Evolutionary conservation across 2,329 filamentous ascomycete genomes (phyloP).

Genomic region (Arthroderma sp.): DNA sequence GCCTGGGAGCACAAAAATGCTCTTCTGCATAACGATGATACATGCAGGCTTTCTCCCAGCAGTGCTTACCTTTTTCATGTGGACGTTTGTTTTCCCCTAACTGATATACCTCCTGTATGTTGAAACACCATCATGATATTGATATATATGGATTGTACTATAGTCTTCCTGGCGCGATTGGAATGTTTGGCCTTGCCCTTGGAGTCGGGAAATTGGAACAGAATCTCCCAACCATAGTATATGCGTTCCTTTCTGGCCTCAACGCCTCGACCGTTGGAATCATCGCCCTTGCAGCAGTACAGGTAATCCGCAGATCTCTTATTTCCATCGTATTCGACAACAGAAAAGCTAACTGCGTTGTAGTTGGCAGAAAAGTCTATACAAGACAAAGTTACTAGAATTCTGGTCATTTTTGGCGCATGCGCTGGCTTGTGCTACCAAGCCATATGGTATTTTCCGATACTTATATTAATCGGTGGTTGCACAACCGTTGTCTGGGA

Average conservation of each 20-base stretch:
- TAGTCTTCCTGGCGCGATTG: slow-evolving; percentile 56
- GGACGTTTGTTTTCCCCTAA: slow-evolving; percentile 39
- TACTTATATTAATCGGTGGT: slow-evolving; percentile 49
- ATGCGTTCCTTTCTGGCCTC: slow-evolving; percentile 58
- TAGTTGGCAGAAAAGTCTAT: slow-evolving; percentile 57
- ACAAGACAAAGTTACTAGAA: slow-evolving; percentile 49
- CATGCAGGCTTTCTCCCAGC: slow-evolving; percentile 49
- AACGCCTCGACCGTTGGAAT: slow-evolving; percentile 63
- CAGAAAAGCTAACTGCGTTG: neutral
- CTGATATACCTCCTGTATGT: neutral
- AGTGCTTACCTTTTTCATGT: slow-evolving; percentile 49
- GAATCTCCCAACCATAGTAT: slow-evolving; percentile 49
- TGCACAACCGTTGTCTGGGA: slow-evolving; percentile 46
- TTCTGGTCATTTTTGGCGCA: slow-evolving; percentile 52
- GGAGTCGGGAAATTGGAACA: slow-evolving; percentile 51
- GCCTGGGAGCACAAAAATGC: slow-evolving; percentile 59
- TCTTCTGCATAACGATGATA: slow-evolving; percentile 55
- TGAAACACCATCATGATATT: neutral
- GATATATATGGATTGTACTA: neutral
- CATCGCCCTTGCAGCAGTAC: slow-evolving; percentile 56
- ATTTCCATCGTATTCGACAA: neutral
- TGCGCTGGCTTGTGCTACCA: slow-evolving; percentile 58
- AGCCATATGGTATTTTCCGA: slow-evolving; percentile 62
- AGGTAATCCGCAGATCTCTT: slow-evolving; percentile 16
- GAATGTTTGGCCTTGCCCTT: slow-evolving; percentile 56